Base-by-base conservation (phyloP, 2,329 filamentous ascomycete species). In the Fusarium pininemorale region DNA sequence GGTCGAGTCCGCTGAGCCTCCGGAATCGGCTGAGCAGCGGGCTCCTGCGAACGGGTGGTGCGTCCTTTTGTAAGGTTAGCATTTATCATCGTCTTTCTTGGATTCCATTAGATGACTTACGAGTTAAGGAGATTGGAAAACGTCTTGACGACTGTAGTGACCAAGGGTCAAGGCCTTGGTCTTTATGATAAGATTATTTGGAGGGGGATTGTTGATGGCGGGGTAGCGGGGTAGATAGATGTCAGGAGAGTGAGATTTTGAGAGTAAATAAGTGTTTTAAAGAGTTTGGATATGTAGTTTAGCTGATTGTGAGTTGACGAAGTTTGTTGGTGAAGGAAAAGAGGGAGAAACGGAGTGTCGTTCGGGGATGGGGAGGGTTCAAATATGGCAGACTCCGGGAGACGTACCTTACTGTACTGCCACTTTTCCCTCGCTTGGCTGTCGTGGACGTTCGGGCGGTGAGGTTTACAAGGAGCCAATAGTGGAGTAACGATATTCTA, bases 91-190 rank as follows among this genome's bases (percentile, higher is more conserved):
- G 44, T 30, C 38, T 64, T 38, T 32, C 28, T 41, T 47, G 5
- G 38, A 15, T 5, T 24, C 20, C 10, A 22, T n/a, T 30, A 55
- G 39, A 24, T 77, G 24, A 82, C 94, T 84, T 90, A 98, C 95
- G 95, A 98, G 90, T 96, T 96, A 79, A 98, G 92, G 80, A 97
- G 93, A 87, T 97, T 98, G 89, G 95, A 96, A 92, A 98, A 98
- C 95, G 94, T 98, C 87, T 94, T 98, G 94, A 90, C 92, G 92
- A 85, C 83, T 84, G 81, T 73, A 77, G 84, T 85, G 91, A 93
- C 86, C 90, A 91, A 84, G 82, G 80, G 70, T 78, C 75, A 62
- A 79, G 74, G 78, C 82, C 87, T 89, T 88, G 89, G 89, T 89
- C 88, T 58, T 70, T 71, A 37, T 69, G 69, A 66, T 78, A 72